Evolutionary conservation across 305 asterid genomes (phyloP).

Genomic region (Fraxinus platypoda): DNA sequence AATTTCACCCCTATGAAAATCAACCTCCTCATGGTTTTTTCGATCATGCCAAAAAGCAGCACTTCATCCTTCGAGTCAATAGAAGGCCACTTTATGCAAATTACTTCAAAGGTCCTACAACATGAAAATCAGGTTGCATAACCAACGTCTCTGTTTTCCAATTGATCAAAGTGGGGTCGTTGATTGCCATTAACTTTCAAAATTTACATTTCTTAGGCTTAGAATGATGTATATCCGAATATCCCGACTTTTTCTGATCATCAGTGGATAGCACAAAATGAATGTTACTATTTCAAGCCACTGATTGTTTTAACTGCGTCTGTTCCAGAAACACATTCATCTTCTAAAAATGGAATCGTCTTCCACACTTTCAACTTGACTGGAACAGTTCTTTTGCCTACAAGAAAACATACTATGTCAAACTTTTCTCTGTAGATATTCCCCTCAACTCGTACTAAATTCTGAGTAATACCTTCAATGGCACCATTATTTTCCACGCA

Average conservation of each 20-base stretch:
- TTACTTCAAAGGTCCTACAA: no score
- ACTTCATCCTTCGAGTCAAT: no score
- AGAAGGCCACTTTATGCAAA: no score
- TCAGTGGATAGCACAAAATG: not conserved
- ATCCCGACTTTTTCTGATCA: not conserved
- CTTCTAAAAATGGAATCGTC: constrained; percentile 68
- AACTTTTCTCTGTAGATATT: not conserved
- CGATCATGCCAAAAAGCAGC: no score
- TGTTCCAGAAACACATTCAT: constrained; percentile 62
- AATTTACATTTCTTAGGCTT: no score
- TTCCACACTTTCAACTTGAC: constrained; percentile 68
- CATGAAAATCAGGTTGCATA: no score
- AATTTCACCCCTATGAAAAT: no score
- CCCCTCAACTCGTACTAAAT: constrained; percentile 4
- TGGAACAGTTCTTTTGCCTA: constrained; percentile 38
- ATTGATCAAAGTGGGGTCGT: no score
- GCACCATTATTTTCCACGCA: constrained; percentile 49
- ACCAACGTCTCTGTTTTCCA: no score
- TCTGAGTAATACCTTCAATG: constrained; percentile 38
- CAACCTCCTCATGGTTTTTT: no score
- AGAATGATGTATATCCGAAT: no score
- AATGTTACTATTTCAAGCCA: constrained; percentile 36
- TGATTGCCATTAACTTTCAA: no score
- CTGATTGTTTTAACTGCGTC: constrained; percentile 44
- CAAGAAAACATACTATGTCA: not conserved